These are phyloP conservation scores for Croton laevigatus DNA, from an alignment of 441 rosid species.

Conservation along the genomic window DNA sequence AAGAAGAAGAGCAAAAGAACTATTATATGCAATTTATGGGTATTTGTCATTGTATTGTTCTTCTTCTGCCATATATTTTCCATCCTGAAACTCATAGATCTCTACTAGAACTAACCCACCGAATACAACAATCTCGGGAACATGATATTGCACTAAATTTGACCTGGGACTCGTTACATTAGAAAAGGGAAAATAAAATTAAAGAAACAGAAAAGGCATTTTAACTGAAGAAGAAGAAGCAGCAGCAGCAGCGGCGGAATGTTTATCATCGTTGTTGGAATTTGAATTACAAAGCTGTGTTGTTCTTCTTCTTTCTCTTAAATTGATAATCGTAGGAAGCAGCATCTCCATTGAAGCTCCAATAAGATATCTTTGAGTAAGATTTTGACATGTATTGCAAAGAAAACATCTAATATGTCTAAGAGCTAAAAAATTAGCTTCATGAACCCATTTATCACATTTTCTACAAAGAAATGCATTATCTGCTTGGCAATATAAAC, in stretches of 20 bases:
- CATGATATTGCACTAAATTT: no score
- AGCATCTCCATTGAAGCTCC: slow-evolving; percentile 46
- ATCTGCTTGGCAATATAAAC: slow-evolving; percentile 77
- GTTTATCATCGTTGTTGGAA: slow-evolving; percentile 24
- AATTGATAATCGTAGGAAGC: slow-evolving; percentile 35
- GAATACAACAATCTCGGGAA: no score
- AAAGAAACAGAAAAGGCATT: slow-evolving; percentile 21
- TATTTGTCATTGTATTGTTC: no score
- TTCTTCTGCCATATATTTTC: no score
- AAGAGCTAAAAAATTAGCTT: slow-evolving; percentile 73
- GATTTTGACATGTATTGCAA: slow-evolving; percentile 55
- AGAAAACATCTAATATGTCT: slow-evolving; percentile 74
- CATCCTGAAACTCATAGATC: no score
- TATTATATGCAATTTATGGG: no score
- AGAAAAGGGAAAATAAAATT: background rate
- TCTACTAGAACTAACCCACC: no score
- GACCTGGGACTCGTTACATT: no score
- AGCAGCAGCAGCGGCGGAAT: no score
- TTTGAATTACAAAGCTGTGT: slow-evolving; percentile 14
- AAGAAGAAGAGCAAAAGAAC: no score
- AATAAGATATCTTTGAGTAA: slow-evolving; percentile 53
- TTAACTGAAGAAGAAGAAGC: slow-evolving; percentile 16
- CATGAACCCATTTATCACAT: slow-evolving; percentile 72
- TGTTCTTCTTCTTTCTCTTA: slow-evolving; percentile 10
- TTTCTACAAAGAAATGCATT: slow-evolving; percentile 62